A percentile compares a stretch with the other conserved stretches of the same genome.
These are phyloP conservation scores for Cryphonectria carpinicola DNA, from an alignment of 2,329 filamentous ascomycete species.

Conservation along the genomic window DNA sequence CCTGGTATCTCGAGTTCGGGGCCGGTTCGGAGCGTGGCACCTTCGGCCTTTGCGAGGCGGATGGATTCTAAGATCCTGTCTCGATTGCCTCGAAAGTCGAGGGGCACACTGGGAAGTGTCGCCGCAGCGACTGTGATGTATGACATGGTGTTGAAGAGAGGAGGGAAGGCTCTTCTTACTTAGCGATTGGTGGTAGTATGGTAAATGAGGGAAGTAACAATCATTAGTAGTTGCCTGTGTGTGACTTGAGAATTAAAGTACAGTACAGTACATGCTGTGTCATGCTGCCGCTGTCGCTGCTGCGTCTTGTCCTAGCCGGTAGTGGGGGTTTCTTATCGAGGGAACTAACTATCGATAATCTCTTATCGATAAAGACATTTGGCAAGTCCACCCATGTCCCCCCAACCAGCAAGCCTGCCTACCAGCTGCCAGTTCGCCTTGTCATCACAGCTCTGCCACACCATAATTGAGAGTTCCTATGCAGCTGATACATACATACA, in stretches of 20 bases:
- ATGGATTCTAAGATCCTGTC: conserved; percentile 68
- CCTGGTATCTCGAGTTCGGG: conserved; percentile 50
- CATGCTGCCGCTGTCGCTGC: background rate
- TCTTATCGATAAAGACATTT: background rate
- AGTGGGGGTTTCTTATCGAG: background rate
- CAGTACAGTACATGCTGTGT: no score
- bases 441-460: background rate
- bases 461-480: background rate
- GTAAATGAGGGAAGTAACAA: background rate
- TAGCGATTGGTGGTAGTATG: background rate
- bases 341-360: background rate
- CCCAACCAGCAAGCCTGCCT: background rate
- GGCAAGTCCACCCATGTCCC: background rate
- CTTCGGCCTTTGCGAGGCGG: conserved; percentile 59
- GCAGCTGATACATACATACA: background rate
- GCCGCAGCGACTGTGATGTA: conserved; percentile 43
- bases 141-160: conserved; percentile 31
- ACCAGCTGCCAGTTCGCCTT: background rate
- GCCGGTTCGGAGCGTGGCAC: conserved; percentile 65
- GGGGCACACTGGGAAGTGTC: conserved; percentile 44
- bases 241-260: background rate
- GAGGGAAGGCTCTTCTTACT: background rate
- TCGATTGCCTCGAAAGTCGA: conserved; percentile 68
- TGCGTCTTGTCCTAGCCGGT: background rate
- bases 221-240: background rate